Evolutionary conservation across 164 flowering plant species (phyloP).

Genomic region (Dillenia turbinata): DNA sequence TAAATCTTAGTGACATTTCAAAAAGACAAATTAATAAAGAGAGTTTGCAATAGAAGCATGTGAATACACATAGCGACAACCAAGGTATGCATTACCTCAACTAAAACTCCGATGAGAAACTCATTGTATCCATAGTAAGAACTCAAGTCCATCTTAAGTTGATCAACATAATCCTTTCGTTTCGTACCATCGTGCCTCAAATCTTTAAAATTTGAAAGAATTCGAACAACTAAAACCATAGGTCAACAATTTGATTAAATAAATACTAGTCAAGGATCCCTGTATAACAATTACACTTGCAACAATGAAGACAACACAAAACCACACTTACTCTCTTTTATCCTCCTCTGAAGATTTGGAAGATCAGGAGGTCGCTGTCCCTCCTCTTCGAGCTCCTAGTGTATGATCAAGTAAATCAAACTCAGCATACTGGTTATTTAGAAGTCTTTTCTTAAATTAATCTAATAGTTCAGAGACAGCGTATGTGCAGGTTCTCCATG

Average conservation of each 20-base stretch:
- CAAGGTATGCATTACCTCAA: slow-evolving; percentile 53
- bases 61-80: not conserved
- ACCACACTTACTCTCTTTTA: slow-evolving; percentile 69
- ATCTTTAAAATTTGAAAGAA: slow-evolving; percentile 73
- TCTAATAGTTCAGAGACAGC: too few species aligned
- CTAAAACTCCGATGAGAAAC: slow-evolving; percentile 66
- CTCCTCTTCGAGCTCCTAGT: slow-evolving; percentile 85
- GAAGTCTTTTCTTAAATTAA: too few species aligned
- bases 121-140: slow-evolving; percentile 98
- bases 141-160: slow-evolving; percentile 67
- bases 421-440: too few species aligned
- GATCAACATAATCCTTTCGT: slow-evolving; percentile 76
- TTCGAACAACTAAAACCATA: slow-evolving; percentile 56
- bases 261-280: not conserved
- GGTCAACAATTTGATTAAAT: not conserved
- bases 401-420: too few species aligned
- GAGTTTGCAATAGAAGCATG: not conserved
- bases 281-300: not conserved
- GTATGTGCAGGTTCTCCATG: too few species aligned
- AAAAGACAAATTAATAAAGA: not conserved
- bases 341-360: slow-evolving; percentile 60
- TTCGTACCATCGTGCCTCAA: slow-evolving; percentile 67
- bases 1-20: not conserved
- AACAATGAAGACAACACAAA: not conserved
- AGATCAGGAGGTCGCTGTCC: slow-evolving; percentile 73